Conservation (phyloP, 2,329 filamentous ascomycete genomes). For the Penicillium psychrosexuale region DNA sequence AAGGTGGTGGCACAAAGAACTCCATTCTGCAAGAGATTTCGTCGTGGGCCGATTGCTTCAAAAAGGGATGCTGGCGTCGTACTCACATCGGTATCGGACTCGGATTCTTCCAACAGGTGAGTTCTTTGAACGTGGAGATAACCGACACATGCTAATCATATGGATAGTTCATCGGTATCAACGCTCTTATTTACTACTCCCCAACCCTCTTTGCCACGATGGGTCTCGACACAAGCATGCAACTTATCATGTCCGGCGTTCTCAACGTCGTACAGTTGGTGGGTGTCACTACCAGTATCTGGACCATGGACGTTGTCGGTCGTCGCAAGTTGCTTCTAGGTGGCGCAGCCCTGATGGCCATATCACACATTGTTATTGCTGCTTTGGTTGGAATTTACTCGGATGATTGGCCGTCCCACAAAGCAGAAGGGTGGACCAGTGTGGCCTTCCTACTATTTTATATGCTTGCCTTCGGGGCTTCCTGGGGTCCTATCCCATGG, state of each 20-base stretch:
- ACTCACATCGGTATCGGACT: constrained; percentile 52
- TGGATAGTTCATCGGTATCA: constrained; percentile 49
- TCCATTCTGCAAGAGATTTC: constrained; percentile 49
- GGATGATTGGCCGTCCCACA: constrained; percentile 51
- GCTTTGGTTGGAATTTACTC: constrained; percentile 54
- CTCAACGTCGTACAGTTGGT: constrained; percentile 52
- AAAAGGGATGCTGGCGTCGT: constrained; percentile 48
- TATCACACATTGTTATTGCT: constrained; percentile 52
- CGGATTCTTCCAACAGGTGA: constrained; percentile 57
- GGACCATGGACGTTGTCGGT: constrained; percentile 50
- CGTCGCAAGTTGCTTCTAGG: constrained; percentile 47
- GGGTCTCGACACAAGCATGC: constrained; percentile 45
- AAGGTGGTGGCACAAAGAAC: constrained; percentile 32
- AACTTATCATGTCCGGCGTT: constrained; percentile 54
- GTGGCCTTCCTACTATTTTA: constrained; percentile 62
- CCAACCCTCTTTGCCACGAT: constrained; percentile 57
- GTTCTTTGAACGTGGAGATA: background rate
- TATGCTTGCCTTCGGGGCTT: constrained; percentile 60
- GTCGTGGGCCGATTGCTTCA: constrained; percentile 52
- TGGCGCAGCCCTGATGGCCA: constrained; percentile 47
- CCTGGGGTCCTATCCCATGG: constrained; percentile 54
- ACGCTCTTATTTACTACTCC: constrained; percentile 59
- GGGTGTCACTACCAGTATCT: constrained; percentile 48
- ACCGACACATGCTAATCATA: constrained; percentile 5
- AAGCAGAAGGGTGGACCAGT: constrained; percentile 53